Evolutionary conservation across 163 green algal species (phyloP), one percentile per base, ranked within the genome.

Genomic region (Prototheca wickerhamii): DNA sequence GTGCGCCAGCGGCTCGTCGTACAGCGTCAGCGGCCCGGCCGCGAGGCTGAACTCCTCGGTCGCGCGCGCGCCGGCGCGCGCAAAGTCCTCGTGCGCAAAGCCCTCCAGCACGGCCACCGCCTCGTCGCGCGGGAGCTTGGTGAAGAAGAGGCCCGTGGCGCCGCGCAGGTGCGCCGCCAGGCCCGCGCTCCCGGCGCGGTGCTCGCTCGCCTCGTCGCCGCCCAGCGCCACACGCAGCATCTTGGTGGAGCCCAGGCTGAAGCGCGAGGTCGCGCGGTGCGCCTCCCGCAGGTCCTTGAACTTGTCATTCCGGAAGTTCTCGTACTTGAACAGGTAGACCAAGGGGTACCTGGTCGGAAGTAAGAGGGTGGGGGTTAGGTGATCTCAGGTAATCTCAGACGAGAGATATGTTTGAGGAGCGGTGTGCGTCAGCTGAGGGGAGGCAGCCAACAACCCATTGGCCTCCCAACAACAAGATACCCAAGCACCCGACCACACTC

Each of bases 291-390:
- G 74, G 70, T 92, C 77, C 76, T 98, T 97, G 64, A 98, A 92
- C 42, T 84, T 81, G 54, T 94, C 89, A 52, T 95, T 98, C 4
- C 91, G 78, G 81, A 97, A 92, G 78, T 97, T 97, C 40, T 87
- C 64, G 51, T 91, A 86, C 29, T 76, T 76, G 67, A 97, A 95
- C 2, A 97, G 58, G 66, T 94, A 98, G 1, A 94, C 70, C 17
- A 69, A 68, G 18, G 82, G 74, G 55, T 89, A 94, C 53, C 86
- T 94, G 80, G 34, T 42, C 25, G 20, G 35, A 50, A 31, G 31
- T 51, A 61, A 35, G 37, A 20, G 26, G n/a, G 6, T 26, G 54
- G 61, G 46, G 26, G 46, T 12, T 54, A 54, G 46, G n/a, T n/a
- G n/a, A n/a, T n/a, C n/a, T 50, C 12, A n/a, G 15, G 60, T 15